Percentiles rank a stretch among this genome's conserved stretches.
phyloP scores from a whole-genome alignment of 1,284 basidiomycete species.

The Flammula alnicola region DNA sequence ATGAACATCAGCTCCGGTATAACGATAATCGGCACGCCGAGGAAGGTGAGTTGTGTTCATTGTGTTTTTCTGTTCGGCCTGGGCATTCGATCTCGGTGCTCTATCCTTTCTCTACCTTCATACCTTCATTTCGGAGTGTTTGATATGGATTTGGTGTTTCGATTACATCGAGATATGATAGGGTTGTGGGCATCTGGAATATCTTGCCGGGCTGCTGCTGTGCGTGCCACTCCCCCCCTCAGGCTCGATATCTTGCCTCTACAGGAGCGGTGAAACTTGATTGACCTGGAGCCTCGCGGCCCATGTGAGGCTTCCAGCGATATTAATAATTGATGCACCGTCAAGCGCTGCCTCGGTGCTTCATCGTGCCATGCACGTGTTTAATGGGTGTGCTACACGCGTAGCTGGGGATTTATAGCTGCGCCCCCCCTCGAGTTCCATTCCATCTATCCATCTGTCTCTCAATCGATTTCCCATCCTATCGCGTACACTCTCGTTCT shows the following conservation, averaged over 20 bases:
- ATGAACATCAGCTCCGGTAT: slow-evolving; percentile 5
- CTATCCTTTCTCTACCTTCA: not conserved
- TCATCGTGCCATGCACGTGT: slow-evolving; percentile 16
- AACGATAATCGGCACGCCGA: slow-evolving; percentile 8
- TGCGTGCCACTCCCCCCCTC: not conserved
- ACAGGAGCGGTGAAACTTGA: slow-evolving; percentile 1
- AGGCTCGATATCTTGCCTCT: not conserved
- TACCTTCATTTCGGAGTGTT: slow-evolving; percentile 1
- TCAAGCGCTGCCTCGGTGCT: not conserved
- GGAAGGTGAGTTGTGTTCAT: slow-evolving; percentile 5
- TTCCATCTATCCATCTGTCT: slow-evolving; percentile 7
- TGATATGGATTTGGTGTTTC: not conserved
- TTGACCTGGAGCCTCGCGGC: slow-evolving; percentile 5
- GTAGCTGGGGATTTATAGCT: slow-evolving; percentile 3
- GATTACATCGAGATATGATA: not conserved
- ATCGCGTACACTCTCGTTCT: slow-evolving; percentile 4
- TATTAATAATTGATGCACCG: not conserved
- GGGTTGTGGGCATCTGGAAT: not conserved
- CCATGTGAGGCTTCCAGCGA: not conserved
- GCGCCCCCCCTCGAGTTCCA: not conserved
- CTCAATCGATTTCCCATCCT: slow-evolving; percentile 1
- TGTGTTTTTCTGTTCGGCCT: not conserved
- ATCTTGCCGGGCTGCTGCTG: not conserved
- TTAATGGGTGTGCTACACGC: slow-evolving; percentile 8
- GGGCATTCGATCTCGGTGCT: slow-evolving; percentile 3